Base-by-base conservation (phyloP, 768 basidiomycete species). In the Mycena epipterygia region DNA sequence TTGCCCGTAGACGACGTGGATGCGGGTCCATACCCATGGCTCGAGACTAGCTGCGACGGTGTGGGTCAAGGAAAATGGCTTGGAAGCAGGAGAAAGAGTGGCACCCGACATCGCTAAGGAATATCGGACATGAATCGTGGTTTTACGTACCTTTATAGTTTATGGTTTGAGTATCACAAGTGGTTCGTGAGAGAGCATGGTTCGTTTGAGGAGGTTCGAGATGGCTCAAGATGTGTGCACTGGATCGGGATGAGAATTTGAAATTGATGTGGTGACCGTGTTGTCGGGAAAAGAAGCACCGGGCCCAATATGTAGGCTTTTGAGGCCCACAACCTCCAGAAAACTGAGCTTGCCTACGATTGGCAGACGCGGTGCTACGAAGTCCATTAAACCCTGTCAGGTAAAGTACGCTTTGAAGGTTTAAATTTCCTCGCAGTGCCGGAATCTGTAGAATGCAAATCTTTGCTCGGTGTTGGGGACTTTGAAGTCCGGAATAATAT, bases 1-100 rank as follows among this genome's bases (percentile, higher is more conserved):
- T 33, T n/a, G 12, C 16, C 16, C 42, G 13, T 39, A 41, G 7
- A 41, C 30, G 48, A 17, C 14, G 29, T 21, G 46, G 39, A 2
- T n/a, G 21, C 14, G 29, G 30, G 52, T 17, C 32, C 35, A 23
- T 35, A 71, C 70, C 70, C 70, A 71, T 71, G 68, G 59, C 52
- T 74, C 19, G 75, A 79, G 30, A 74, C 74, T 49, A 65, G 78
- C 56, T 64, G 74, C 65, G 72, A 73, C 16, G 39, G 71, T 52
- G 29, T 68, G 39, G 33, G 64, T 49, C 29, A 56, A 48, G 21
- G 73, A 68, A 17, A 33, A 23, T 12, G 63, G 21, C 25, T 68
- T 71, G 61, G 21, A 14, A 19, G 68, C 0, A 16, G 61, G 37
- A 3, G 61, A 57, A 35, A 39, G 32, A 57, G 29, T 42, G 23